A percentile compares a stretch with the other conserved stretches of the same genome.
Evolutionary conservation across 768 basidiomycete species (phyloP).

Genomic region (Suillus occidentalis): DNA sequence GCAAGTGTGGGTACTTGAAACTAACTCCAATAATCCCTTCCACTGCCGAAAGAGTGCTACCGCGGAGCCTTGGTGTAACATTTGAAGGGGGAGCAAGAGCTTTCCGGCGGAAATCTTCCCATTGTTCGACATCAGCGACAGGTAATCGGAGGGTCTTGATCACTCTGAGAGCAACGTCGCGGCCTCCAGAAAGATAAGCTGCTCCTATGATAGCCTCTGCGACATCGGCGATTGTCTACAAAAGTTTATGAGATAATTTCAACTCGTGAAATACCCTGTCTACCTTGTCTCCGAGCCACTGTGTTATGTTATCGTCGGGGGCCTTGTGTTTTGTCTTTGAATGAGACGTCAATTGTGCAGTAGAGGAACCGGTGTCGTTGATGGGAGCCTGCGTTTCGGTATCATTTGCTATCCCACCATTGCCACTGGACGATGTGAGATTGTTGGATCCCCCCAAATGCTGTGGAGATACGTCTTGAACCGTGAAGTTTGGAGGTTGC

Average conservation of each 20-base stretch:
- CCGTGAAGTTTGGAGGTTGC: slow-evolving; percentile 51
- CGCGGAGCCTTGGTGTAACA: slow-evolving; percentile 43
- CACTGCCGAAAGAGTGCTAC: slow-evolving; percentile 53
- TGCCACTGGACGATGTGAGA: neutral
- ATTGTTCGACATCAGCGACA: slow-evolving; percentile 60
- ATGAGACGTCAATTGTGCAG: neutral
- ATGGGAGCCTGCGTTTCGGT: neutral
- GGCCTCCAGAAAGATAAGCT: slow-evolving; percentile 73
- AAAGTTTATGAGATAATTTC: slow-evolving; percentile 15
- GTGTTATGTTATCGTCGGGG: slow-evolving; percentile 42
- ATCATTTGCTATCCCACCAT: neutral
- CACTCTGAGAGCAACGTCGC: slow-evolving; percentile 61
- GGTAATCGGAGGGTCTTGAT: slow-evolving; percentile 67
- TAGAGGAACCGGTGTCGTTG: neutral
- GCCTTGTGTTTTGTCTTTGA: slow-evolving; percentile 37
- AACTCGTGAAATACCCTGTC: slow-evolving; percentile 2
- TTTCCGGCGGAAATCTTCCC: slow-evolving; percentile 67
- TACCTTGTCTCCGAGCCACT: slow-evolving; percentile 81
- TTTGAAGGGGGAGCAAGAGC: slow-evolving; percentile 44
- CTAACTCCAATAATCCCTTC: slow-evolving; percentile 64
- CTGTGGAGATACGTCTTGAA: slow-evolving; percentile 12
- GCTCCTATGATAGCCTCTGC: slow-evolving; percentile 85
- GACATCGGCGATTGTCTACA: slow-evolving; percentile 79
- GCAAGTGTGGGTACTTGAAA: slow-evolving; percentile 60
- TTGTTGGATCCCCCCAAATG: neutral